Evolutionary conservation across 805 yeast species (phyloP).

Genomic region (Wickerhamiella domercqiae): DNA sequence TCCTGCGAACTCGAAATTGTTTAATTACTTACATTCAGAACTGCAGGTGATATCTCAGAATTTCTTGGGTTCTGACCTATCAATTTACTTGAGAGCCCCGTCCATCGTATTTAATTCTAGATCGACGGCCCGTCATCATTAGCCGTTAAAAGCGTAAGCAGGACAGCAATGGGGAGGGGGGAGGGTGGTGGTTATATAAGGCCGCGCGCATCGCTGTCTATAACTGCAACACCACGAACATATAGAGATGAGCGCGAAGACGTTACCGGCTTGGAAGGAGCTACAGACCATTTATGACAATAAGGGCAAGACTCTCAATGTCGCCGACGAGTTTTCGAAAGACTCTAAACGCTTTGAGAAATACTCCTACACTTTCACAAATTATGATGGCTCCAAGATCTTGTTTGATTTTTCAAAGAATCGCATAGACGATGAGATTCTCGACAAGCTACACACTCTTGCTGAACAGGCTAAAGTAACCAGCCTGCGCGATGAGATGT

Average conservation of each 20-base stretch:
- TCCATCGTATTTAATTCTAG: no score
- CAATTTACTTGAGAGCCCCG: no score
- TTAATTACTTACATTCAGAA: no score
- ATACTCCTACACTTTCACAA: conserved; percentile 61
- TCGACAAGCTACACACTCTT: conserved; percentile 49
- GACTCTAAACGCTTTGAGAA: conserved; percentile 66
- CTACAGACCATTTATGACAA: conserved; percentile 56
- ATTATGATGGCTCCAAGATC: conserved; percentile 77
- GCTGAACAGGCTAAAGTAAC: conserved; percentile 88
- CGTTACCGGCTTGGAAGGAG: conserved; percentile 67
- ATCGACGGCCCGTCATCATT: no score
- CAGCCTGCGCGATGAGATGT: conserved; percentile 76
- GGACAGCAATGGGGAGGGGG: no score
- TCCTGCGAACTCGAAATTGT: no score
- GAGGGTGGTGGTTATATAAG: no score
- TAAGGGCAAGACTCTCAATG: conserved; percentile 54
- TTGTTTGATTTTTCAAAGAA: conserved; percentile 93
- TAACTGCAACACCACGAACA: no score
- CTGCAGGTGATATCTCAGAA: no score
- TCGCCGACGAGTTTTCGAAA: conserved; percentile 58
- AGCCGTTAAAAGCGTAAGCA: no score
- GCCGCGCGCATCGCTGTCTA: no score
- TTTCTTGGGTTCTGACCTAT: no score
- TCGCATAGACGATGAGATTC: conserved; percentile 72
- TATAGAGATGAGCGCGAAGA: background rate